Evolutionary conservation across 768 basidiomycete genomes (phyloP).

Genomic region (Suillus ampliporus): DNA sequence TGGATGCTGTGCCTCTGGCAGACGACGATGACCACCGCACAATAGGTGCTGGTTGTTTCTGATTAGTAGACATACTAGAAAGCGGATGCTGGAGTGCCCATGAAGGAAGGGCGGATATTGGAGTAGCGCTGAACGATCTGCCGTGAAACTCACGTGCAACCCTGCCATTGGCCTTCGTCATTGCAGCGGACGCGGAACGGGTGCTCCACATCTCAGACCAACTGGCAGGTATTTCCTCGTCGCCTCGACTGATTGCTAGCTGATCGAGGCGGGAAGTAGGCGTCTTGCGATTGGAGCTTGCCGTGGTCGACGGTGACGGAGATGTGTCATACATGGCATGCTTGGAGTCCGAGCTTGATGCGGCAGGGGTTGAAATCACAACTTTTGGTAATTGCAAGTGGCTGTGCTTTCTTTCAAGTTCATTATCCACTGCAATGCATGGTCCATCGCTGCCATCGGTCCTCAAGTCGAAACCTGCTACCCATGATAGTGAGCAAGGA

Average conservation of each 20-base stretch:
- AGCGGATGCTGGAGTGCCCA: constrained; percentile 5
- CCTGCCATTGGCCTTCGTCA: not conserved
- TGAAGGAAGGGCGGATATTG: constrained; percentile 4
- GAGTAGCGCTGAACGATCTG: constrained; percentile 9
- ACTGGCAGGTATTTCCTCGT: constrained; percentile 6
- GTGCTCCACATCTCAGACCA: constrained; percentile 3
- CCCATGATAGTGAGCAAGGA: constrained; percentile 34
- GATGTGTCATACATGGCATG: not conserved
- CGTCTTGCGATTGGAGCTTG: not conserved
- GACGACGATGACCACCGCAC: constrained; percentile 11
- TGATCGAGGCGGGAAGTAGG: not conserved
- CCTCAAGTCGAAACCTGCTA: constrained; percentile 38
- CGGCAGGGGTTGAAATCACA: not conserved
- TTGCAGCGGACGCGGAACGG: not conserved
- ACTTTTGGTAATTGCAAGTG: constrained; percentile 1
- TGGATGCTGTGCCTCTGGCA: not conserved
- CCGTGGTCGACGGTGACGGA: not conserved
- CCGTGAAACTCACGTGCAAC: constrained; percentile 11
- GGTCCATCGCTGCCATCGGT: constrained; percentile 40
- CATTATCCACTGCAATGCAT: constrained; percentile 15
- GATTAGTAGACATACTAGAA: constrained; percentile 1
- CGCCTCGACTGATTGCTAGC: not conserved
- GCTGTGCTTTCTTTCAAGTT: not conserved
- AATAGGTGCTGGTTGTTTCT: constrained; percentile 10
- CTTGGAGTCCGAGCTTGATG: not conserved